These are phyloP conservation scores for Neofusicoccum ribis DNA, from an alignment of 2,329 filamentous ascomycete genomes.

Conservation along the genomic window DNA sequence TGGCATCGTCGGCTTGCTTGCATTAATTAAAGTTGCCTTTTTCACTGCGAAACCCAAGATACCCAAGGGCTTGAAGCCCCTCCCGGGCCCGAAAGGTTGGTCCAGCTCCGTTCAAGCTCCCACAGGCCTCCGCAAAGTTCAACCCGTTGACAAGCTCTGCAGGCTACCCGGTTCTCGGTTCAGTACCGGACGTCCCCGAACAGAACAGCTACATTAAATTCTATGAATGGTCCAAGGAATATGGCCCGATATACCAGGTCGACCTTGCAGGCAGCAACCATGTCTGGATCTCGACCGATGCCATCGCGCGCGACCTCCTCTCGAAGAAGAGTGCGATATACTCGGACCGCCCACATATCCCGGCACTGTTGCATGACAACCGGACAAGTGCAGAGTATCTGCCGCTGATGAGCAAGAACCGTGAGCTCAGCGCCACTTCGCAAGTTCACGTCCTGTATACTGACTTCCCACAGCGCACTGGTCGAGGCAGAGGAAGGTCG, in stretches of 20 bases:
- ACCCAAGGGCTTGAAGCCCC: constrained; percentile 37
- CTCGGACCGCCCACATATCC: constrained; percentile 49
- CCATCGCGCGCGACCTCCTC: constrained; percentile 45
- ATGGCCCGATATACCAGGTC: constrained; percentile 48
- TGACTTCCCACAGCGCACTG: constrained; percentile 37
- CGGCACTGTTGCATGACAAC: constrained; percentile 46
- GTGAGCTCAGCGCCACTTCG: constrained; percentile 26
- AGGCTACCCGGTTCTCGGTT: constrained; percentile 47
- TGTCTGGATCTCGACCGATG: constrained; percentile 47
- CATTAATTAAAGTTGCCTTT: constrained; percentile 17
- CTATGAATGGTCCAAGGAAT: constrained; percentile 46
- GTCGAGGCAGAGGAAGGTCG: constrained; percentile 47
- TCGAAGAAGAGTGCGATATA: constrained; percentile 48
- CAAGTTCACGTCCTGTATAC: neutral
- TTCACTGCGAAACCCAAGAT: constrained; percentile 13
- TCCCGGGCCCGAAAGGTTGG: constrained; percentile 44
- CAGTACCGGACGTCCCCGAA: constrained; percentile 45
- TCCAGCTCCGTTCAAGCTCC: neutral
- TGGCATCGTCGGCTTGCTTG: constrained; percentile 28
- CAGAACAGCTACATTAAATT: constrained; percentile 48
- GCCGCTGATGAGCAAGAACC: constrained; percentile 46
- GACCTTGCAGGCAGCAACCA: constrained; percentile 48
- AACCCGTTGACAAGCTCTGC: neutral
- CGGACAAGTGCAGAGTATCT: constrained; percentile 48
- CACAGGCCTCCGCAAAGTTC: neutral